These are phyloP conservation scores for Rutstroemia sydowiana DNA, from an alignment of 2,329 filamentous ascomycete genomes.

Conservation along the genomic window DNA sequence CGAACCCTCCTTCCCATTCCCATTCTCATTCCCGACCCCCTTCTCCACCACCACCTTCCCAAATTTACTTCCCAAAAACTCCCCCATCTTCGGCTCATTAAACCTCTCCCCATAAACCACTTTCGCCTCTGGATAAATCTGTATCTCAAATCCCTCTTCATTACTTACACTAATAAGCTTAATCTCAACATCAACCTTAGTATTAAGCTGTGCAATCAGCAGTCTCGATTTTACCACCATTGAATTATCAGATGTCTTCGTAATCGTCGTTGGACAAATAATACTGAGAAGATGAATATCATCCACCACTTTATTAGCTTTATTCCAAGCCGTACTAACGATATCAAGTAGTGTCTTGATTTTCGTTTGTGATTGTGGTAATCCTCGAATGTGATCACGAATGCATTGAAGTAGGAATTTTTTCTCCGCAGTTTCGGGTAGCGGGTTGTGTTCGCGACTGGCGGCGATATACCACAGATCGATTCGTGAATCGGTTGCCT, in stretches of 20 bases:
- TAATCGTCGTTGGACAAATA: constrained; percentile 57
- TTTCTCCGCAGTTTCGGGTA: constrained; percentile 55
- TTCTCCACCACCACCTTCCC: constrained; percentile 27
- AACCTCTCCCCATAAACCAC: constrained; percentile 75
- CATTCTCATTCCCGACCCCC: too few relatives aligned
- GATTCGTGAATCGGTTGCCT: constrained; percentile 44
- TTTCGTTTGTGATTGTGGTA: constrained; percentile 50
- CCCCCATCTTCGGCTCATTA: constrained; percentile 66
- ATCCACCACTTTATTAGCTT: constrained; percentile 49
- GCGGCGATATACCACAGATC: constrained; percentile 65
- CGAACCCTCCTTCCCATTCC: constrained; percentile 32
- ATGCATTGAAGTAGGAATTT: constrained; percentile 72
- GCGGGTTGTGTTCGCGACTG: constrained; percentile 43
- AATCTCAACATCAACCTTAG: constrained; percentile 59
- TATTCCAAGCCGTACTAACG: constrained; percentile 60
- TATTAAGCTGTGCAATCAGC: constrained; percentile 56
- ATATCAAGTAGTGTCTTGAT: constrained; percentile 50
- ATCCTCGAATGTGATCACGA: constrained; percentile 55
- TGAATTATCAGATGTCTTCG: constrained; percentile 56
- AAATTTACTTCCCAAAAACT: constrained; percentile 56
- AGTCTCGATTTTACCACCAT: constrained; percentile 55
- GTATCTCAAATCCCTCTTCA: constrained; percentile 46
- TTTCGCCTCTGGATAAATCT: constrained; percentile 45
- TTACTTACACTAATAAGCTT: constrained; percentile 42
- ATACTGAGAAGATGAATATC: constrained; percentile 56